phyloP scores from a whole-genome alignment of 2,329 filamentous ascomycete species.

The Macrophomina phaseolina region DNA sequence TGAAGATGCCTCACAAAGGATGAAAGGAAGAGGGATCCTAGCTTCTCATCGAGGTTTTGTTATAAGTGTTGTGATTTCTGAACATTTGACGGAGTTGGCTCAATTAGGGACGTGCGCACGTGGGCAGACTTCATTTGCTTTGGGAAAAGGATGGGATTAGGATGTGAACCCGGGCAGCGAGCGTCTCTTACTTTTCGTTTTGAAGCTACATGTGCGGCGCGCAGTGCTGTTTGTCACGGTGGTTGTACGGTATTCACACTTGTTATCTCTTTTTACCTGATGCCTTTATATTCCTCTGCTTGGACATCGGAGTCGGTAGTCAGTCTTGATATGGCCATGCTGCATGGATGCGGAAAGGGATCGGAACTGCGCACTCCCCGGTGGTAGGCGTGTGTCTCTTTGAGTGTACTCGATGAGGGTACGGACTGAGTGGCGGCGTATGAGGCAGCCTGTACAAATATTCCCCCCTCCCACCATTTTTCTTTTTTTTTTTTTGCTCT shows the following conservation, averaged over 20 bases:
- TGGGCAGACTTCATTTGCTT: too few relatives aligned
- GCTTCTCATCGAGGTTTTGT: too few relatives aligned
- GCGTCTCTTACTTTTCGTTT: too few relatives aligned
- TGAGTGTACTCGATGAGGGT: background rate
- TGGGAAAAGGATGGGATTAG: too few relatives aligned
- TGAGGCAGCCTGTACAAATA: background rate
- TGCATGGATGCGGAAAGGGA: background rate
- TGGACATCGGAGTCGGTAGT: background rate
- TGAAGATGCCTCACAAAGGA: too few relatives aligned
- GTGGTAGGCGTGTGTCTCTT: background rate
- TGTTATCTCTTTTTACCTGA: background rate
- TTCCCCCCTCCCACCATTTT: background rate
- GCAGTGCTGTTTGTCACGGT: background rate
- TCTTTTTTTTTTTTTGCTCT: background rate
- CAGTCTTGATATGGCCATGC: background rate
- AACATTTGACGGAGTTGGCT: background rate
- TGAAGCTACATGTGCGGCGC: background rate
- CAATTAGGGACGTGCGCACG: too few relatives aligned
- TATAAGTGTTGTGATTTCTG: too few relatives aligned
- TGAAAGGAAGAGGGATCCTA: too few relatives aligned
- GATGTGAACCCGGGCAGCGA: too few relatives aligned
- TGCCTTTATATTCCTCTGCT: background rate
- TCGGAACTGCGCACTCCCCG: background rate
- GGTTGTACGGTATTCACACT: background rate
- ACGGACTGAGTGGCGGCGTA: background rate